Conservation (phyloP, 1,284 basidiomycete species). For the Sporisorium graminicola region DNA sequence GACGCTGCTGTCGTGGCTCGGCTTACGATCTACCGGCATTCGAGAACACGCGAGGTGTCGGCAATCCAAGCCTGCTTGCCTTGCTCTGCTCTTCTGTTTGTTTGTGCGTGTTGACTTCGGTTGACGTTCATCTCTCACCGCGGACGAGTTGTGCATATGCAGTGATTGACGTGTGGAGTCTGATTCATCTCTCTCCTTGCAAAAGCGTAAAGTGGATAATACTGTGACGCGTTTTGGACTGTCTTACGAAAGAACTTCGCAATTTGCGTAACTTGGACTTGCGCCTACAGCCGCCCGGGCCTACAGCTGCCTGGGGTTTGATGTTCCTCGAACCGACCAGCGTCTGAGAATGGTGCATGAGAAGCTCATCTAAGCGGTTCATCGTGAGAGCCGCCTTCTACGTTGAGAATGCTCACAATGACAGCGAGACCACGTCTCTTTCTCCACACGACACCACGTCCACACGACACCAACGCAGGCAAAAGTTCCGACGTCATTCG, state of each 20-base stretch:
- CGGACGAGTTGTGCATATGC: background rate
- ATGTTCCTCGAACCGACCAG: background rate
- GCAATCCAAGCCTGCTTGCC: background rate
- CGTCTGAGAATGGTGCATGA: background rate
- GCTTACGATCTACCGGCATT: background rate
- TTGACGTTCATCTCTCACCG: no score
- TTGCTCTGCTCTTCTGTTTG: background rate
- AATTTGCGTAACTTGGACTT: background rate
- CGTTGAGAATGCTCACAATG: no score
- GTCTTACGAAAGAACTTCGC: constrained; percentile 4
- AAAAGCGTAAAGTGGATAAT: constrained; percentile 7
- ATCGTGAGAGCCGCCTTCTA: background rate
- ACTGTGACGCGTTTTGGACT: background rate
- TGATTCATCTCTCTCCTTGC: constrained; percentile 24
- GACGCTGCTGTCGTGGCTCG: background rate
- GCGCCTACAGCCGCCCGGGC: no score
- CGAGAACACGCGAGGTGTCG: background rate
- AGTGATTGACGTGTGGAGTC: constrained; percentile 28
- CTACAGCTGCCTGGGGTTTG: no score
- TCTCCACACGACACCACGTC: no score
- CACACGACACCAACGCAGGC: no score
- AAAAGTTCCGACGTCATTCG: no score
- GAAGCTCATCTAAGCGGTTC: no score
- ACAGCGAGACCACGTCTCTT: background rate
- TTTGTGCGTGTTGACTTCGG: no score